Conservation (phyloP, 768 basidiomycete genomes). For the Podaxis pistillaris region DNA sequence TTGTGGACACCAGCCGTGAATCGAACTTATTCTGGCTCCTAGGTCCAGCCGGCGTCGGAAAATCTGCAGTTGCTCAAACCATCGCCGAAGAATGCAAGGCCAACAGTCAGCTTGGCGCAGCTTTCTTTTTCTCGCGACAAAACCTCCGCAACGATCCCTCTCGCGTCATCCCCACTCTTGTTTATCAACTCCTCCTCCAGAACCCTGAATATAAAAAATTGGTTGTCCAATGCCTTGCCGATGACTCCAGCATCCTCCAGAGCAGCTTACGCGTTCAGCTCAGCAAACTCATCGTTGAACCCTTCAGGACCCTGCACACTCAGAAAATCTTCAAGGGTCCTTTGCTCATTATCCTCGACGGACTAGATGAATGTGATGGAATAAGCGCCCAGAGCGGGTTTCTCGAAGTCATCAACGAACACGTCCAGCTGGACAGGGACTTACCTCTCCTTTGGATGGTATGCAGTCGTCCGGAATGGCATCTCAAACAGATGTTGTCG, state of each 20-base stretch:
- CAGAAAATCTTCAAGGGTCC: not conserved
- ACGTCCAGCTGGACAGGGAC: not conserved
- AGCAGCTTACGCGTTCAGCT: conserved; percentile 2
- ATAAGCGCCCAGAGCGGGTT: not conserved
- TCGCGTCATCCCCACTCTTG: conserved; percentile 5
- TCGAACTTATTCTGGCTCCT: conserved; percentile 7
- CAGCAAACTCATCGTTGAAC: not conserved
- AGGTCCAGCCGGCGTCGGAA: conserved; percentile 13
- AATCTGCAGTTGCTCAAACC: conserved; percentile 11
- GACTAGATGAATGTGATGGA: conserved; percentile 5
- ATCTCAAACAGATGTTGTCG: not conserved
- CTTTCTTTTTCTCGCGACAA: conserved; percentile 7
- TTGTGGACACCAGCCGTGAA: not conserved
- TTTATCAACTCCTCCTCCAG: conserved; percentile 4
- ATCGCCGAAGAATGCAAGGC: conserved; percentile 1
- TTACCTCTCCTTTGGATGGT: not conserved
- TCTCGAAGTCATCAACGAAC: not conserved
- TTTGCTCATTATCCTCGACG: conserved; percentile 5
- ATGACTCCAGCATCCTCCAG: not conserved
- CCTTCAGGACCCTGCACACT: not conserved
- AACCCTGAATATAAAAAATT: not conserved
- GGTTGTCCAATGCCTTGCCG: not conserved
- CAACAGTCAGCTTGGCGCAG: not conserved
- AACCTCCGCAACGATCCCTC: not conserved
- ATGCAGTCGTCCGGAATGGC: not conserved